Base-by-base conservation (phyloP, 2,329 filamentous ascomycete genomes). In the Atkinsonella hypoxylon region DNA sequence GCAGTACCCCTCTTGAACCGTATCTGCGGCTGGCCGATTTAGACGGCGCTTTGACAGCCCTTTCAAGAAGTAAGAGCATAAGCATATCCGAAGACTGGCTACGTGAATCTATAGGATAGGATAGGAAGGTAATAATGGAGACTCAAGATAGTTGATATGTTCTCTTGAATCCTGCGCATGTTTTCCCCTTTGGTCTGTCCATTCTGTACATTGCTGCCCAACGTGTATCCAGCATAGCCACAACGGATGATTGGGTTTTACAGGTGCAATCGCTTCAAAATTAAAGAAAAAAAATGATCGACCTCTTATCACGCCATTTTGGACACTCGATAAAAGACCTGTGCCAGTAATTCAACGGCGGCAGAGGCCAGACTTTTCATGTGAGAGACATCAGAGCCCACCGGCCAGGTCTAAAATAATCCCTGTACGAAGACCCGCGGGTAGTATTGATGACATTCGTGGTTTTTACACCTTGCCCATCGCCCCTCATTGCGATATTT, bases 291-390 rank as follows among this genome's bases (percentile, higher is more conserved):
- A 47, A 51, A 41, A 62, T 53, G 31, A 60, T 63, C 48, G 72
- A 80, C 46, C 61, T 76, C 18, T 77, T 82, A 2, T 64, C 85
- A 47, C 74, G 73, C 57, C 77, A 76, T 6, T 83, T 84, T 59
- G 71, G 82, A 50, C 67, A 77, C 47, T 65, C 86, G 31, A 81
- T 86, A 52, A 80, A 82, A 43, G 83, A 87, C 60, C 65, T 87
- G 3, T 85, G 81, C 58, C 75, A 86, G 61, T 82, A 86, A 56
- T 87, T 84, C 64, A 78, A 78, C 54, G 81, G 81, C 36, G 83
- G 26, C 26, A 8, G 26, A 26, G 1, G 26, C 26, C 26, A 26
- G 26, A 26, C 26, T 26, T 26, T 8, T 26, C 6, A 26, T n/a
- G n/a, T n/a, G 26, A 7, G 26, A 26, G 26, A 26, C 26, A 26